These are phyloP conservation scores for Ganoderma sinense DNA, from an alignment of 1,284 basidiomycete genomes.

Conservation along the genomic window DNA sequence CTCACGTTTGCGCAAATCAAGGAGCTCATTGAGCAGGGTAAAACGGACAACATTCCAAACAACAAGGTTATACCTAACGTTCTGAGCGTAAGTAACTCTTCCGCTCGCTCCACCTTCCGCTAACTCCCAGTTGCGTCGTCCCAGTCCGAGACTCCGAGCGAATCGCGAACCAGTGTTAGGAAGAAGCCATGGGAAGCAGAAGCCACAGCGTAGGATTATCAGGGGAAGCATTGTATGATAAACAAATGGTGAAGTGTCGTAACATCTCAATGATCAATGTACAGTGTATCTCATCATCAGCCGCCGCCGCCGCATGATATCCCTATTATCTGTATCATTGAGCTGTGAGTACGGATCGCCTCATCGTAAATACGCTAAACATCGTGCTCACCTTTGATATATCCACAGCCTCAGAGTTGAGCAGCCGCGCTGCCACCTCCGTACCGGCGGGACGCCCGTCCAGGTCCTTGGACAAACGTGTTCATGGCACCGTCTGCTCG, in stretches of 20 bases:
- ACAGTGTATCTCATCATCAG: neutral
- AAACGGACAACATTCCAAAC: conserved; percentile 76
- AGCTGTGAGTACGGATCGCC: neutral
- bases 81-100: conserved; percentile 59
- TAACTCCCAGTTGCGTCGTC: conserved; percentile 1
- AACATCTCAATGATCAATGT: neutral
- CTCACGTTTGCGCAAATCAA: conserved; percentile 74
- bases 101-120: neutral
- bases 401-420: neutral
- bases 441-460: neutral
- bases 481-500: neutral
- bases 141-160: conserved; percentile 61
- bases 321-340: neutral
- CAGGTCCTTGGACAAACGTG: neutral
- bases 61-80: conserved; percentile 72
- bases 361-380: neutral
- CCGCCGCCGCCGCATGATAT: neutral
- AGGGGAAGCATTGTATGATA: neutral
- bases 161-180: conserved; percentile 53
- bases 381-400: neutral
- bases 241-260: neutral
- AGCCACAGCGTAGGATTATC: conserved; percentile 6
- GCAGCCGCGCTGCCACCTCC: neutral
- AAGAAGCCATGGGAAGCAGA: conserved; percentile 70
- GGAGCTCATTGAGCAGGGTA: conserved; percentile 72